phyloP scores from a whole-genome alignment of 129 eudicot genomes.

The Centella asiatica region DNA sequence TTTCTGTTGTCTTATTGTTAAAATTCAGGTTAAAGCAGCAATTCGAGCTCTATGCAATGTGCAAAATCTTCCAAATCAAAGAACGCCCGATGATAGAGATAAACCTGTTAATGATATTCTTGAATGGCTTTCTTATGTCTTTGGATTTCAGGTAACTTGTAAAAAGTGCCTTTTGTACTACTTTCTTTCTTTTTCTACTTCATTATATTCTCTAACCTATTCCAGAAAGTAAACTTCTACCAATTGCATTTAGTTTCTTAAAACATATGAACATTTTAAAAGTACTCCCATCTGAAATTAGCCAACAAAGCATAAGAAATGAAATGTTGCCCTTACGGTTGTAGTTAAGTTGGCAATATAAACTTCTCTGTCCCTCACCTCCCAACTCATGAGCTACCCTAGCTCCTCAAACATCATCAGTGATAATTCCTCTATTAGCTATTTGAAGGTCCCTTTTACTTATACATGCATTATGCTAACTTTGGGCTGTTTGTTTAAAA shows the following conservation, averaged over 20 bases:
- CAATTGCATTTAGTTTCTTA: background rate
- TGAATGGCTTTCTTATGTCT: conserved; percentile 82
- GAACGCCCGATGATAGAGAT: conserved; percentile 53
- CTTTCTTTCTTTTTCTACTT: background rate
- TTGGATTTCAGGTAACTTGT: conserved; percentile 81
- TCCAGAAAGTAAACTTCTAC: background rate
- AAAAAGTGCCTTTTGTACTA: background rate
- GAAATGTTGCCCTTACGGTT: too few species aligned
- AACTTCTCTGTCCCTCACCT: too few species aligned
- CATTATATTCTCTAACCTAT: background rate
- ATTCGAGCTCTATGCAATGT: conserved; percentile 61
- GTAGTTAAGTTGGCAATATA: too few species aligned
- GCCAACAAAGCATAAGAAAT: too few species aligned
- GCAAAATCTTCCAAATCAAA: conserved; percentile 62
- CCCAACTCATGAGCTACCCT: too few species aligned
- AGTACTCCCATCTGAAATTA: too few species aligned
- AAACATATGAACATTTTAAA: background rate
- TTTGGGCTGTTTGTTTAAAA: too few species aligned
- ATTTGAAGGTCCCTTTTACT: too few species aligned
- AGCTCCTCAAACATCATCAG: too few species aligned
- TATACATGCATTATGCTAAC: too few species aligned
- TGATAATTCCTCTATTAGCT: too few species aligned
- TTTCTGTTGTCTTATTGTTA: conserved; percentile 1
- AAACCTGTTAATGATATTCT: conserved; percentile 71
- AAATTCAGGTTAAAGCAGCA: conserved; percentile 71